Base-by-base conservation (phyloP, 495 filamentous ascomycete genomes). In the Copromyces sp. region DNA sequence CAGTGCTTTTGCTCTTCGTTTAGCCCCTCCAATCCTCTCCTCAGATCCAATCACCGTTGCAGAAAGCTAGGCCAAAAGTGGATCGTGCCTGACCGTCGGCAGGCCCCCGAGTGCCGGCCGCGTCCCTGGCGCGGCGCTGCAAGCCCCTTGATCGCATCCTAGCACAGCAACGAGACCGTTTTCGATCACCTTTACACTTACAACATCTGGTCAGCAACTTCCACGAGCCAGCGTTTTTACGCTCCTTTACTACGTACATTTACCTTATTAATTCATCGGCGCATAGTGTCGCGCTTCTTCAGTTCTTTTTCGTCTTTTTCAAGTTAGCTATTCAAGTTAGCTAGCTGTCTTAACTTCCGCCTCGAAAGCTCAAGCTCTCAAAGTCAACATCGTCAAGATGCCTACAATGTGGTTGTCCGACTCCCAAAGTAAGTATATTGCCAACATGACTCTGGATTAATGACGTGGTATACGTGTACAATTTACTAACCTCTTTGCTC, bases 331-430 rank as follows among this genome's bases (percentile, higher is more conserved):
- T 47, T 11, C 17, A 20, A 20, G n/a, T 4, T 35, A 35, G 53
- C 53, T 61, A 61, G 24, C 53, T 65, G 3, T 59, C 42, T n/a
- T 44, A 2, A n/a, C 20, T 29, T 32, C 47, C 29, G 29, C 29
- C 53, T 29, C 6, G 29, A 35, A 35, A 65, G 53, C 53, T 65
- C 9, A 17, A 24, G 12, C 14, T 29, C 37, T 7, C 40, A 1
- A 14, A 17, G 16, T n/a, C 32, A 32, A 3, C 42, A 71, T 82
- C 86, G 70, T 59, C 72, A 82, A 78, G 45, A 86, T 84, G 82
- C 79, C 83, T 71, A 81, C 91, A 72, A 96, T 97, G 91, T 99
- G 95, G 95, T 86, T 99, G 74, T 92, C 94, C 75, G 95, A 99
- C 80, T 88, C 91, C 74, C 95, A 99, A 84, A 99, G 95, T 98